These are phyloP conservation scores for Albizia julibrissin DNA, from an alignment of 306 rosid species.

Conservation along the genomic window DNA sequence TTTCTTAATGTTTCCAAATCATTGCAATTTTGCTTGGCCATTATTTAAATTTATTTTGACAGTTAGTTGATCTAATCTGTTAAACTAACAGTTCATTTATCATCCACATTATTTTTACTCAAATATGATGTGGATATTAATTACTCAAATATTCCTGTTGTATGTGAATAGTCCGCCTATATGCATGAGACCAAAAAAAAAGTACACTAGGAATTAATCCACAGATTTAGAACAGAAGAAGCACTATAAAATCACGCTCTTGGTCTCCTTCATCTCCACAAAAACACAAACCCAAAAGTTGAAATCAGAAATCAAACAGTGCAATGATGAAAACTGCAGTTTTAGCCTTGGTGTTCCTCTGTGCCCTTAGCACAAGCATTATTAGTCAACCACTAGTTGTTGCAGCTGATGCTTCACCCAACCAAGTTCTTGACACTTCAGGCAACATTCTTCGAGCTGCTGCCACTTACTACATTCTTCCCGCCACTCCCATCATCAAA, in stretches of 20 bases:
- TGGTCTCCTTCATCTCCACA: background rate
- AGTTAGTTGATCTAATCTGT: too few species aligned
- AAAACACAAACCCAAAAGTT: background rate
- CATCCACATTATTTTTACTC: too few species aligned
- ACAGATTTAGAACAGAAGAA: background rate
- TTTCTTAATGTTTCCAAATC: too few species aligned
- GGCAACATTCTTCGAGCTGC: background rate
- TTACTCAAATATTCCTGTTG: too few species aligned
- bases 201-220: background rate
- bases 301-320: background rate
- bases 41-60: too few species aligned
- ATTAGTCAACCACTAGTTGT: background rate
- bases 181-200: too few species aligned
- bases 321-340: background rate
- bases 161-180: too few species aligned
- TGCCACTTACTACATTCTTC: conserved; percentile 40
- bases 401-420: background rate
- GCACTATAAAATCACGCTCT: background rate
- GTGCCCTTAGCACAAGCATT: background rate
- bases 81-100: too few species aligned
- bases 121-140: too few species aligned
- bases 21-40: too few species aligned
- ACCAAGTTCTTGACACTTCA: background rate
- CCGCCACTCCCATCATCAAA: conserved; percentile 30
- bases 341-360: background rate